Percentiles rank a stretch among this genome's conserved stretches.
These are phyloP conservation scores for Populus deltoides DNA, from an alignment of 345 rosid genomes.

Conservation along the genomic window DNA sequence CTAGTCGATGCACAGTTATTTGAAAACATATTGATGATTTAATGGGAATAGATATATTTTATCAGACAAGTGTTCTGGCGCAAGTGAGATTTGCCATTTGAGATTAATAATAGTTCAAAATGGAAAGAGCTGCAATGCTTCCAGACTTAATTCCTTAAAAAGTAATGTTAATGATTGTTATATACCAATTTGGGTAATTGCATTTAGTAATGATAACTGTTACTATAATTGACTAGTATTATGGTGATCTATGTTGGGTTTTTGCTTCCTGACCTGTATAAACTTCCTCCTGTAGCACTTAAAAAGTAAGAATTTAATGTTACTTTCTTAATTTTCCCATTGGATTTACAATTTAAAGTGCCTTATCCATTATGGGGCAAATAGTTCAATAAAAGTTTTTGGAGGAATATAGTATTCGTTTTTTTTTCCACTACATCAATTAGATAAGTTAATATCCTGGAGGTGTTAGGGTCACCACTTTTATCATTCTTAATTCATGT, in stretches of 20 bases:
- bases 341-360: background rate
- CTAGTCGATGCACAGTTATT: background rate
- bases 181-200: background rate
- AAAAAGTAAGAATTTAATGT: background rate
- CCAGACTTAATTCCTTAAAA: background rate
- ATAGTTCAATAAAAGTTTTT: background rate
- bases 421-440: background rate
- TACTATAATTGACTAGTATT: background rate
- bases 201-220: background rate
- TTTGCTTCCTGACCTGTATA: background rate
- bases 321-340: background rate
- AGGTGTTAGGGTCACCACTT: background rate
- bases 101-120: background rate
- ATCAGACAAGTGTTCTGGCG: background rate
- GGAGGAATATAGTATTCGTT: background rate
- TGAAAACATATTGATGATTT: background rate
- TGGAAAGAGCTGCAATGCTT: background rate
- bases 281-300: background rate
- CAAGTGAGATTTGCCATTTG: background rate
- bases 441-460: background rate
- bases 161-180: background rate
- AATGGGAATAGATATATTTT: background rate
- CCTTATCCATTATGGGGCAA: background rate
- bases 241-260: background rate
- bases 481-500: background rate